phyloP scores from a whole-genome alignment of 345 rosid genomes.

The Microthlaspi erraticum region DNA sequence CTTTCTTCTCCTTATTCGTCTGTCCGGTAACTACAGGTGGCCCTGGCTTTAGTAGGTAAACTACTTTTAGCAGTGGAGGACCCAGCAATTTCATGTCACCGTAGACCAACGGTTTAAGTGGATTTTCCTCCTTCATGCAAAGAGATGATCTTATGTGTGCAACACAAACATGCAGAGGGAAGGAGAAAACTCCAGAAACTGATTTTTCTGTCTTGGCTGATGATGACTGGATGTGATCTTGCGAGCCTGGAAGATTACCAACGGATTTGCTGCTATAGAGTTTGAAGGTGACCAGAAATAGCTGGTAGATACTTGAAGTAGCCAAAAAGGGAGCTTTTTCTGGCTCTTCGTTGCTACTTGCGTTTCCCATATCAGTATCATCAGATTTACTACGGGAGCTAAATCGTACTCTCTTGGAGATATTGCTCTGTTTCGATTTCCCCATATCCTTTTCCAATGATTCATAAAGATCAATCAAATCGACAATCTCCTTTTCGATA shows the following conservation, averaged over 20 bases:
- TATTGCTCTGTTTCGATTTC: constrained; percentile 52
- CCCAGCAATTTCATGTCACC: constrained; percentile 70
- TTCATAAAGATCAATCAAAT: constrained; percentile 55
- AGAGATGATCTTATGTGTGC: constrained; percentile 59
- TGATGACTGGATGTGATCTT: constrained; percentile 59
- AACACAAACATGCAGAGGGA: constrained; percentile 61
- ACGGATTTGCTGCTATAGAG: constrained; percentile 43
- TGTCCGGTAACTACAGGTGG: constrained; percentile 43
- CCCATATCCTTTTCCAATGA: constrained; percentile 52
- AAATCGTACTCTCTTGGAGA: constrained; percentile 52
- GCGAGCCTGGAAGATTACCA: constrained; percentile 48
- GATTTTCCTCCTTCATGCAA: constrained; percentile 57
- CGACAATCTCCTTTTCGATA: constrained; percentile 65
- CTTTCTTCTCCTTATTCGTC: constrained; percentile 46
- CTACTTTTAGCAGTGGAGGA: constrained; percentile 65
- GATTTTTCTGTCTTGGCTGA: constrained; percentile 48
- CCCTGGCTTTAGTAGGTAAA: constrained; percentile 56
- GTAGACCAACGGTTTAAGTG: constrained; percentile 57
- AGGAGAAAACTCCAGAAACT: constrained; percentile 48
- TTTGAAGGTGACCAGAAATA: constrained; percentile 51
- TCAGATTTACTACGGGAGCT: constrained; percentile 43
- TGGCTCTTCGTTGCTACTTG: constrained; percentile 47
- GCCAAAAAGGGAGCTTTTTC: constrained; percentile 61
- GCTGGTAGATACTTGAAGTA: constrained; percentile 72
- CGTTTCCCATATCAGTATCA: constrained; percentile 45